Evolutionary conservation across 805 yeast species (phyloP), one percentile per base, ranked within the genome.

Genomic region (Barnettozyma californica): DNA sequence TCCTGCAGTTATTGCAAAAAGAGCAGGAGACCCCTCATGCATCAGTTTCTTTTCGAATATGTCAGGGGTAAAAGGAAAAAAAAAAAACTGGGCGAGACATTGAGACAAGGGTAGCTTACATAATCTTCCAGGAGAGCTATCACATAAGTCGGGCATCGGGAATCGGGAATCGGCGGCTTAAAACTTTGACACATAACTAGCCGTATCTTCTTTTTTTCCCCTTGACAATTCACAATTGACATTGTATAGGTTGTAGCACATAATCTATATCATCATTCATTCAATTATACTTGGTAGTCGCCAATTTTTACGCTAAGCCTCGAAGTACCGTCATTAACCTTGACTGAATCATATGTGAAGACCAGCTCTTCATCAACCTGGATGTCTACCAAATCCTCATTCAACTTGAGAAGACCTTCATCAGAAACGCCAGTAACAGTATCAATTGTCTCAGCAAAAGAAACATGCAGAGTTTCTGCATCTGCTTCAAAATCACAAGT

Each of bases 261-360:
- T 5, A 23, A 23, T 23, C 33, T 29, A 11, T 29, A 29, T 11
- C 11, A 10, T 10, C 31, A 13, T 29, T 29, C n/a, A 7, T 29
- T 29, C 6, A 25, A 14, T 38, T 20, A 43, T n/a, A 44, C 4
- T 5, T 9, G 5, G 16, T 43, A 44, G 36, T 48, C 45, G 4
- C 51, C 48, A 25, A 48, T 42, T 18, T 31, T 41, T 9, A 48
- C 5, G n/a, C 41, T 29, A 20, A 42, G 26, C 29, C 51, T 23
- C 19, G 51, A 48, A 9, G 46, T 45, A 3, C 48, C 50, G 18
- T 52, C 55, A 8, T 36, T 36, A 4, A 55, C 45, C 16, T 52
- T 54, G 10, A 57, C 14, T 1, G 53, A 41, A 9, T 50, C 54
- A 16, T 35, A 56, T 1, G 36, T 21, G 34, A 57, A 53, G 11